Percentiles rank a stretch among this genome's conserved stretches.
These are phyloP conservation scores for Coelastrella sp. DNA, from an alignment of 139 green algal species.

Conservation along the genomic window DNA sequence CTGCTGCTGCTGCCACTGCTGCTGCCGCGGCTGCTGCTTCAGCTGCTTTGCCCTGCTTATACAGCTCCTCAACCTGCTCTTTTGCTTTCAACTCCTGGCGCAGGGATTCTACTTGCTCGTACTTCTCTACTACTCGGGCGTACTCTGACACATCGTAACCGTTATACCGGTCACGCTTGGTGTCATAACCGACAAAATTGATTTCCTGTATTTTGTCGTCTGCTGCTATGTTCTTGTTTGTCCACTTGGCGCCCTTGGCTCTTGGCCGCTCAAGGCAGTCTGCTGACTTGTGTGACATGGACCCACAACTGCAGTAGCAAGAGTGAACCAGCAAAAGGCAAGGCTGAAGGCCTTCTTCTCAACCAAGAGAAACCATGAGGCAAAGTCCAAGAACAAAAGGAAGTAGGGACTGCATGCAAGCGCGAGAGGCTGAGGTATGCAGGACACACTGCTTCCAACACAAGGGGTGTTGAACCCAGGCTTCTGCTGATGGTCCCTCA, in stretches of 20 bases:
- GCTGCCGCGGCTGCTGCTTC: slow-evolving; percentile 66
- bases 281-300: slow-evolving; percentile 96
- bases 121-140: slow-evolving; percentile 73
- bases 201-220: slow-evolving; percentile 96
- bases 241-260: slow-evolving; percentile 87
- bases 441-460: too few relatives aligned
- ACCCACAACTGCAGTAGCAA: slow-evolving; percentile 85
- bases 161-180: slow-evolving; percentile 86
- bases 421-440: neutral
- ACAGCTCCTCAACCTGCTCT: slow-evolving; percentile 57
- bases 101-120: slow-evolving; percentile 79
- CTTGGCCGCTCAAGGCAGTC: slow-evolving; percentile 97
- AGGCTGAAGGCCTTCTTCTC: too few relatives aligned
- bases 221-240: slow-evolving; percentile 93
- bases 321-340: neutral
- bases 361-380: too few relatives aligned
- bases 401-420: neutral
- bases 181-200: slow-evolving; percentile 84
- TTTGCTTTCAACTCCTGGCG: slow-evolving; percentile 81
- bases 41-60: slow-evolving; percentile 52
- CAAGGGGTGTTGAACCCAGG: too few relatives aligned
- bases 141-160: slow-evolving; percentile 92
- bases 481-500: neutral
- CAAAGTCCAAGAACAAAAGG: neutral
- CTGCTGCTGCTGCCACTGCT: slow-evolving; percentile 64